Evolutionary conservation across 805 yeast species (phyloP), one percentile per base, ranked within the genome.

Genomic region (Lipomyces yamadae): DNA sequence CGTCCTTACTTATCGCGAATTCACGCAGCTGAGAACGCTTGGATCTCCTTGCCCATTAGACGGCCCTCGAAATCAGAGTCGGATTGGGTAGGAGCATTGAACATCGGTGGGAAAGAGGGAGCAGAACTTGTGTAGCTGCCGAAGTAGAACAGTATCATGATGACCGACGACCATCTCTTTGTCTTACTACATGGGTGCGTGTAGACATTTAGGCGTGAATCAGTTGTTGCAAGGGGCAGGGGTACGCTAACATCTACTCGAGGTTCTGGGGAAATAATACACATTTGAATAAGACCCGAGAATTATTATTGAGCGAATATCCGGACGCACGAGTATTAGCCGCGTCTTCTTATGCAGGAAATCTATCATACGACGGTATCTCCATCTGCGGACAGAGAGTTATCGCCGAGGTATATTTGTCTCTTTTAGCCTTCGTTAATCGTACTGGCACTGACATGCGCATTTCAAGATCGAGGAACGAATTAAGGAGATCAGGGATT

Each of bases 171-270:
- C 45, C 96, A 91, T 76, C 79, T 91, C 58, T 85, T 90, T 64
- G 87, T 91, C 2, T 77, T 91, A 30, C 84, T 89, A 45, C 96
- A 91, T 78, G 97, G 97, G 80, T 84, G 79, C 70, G 84, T 81
- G 8, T 15, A 8, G 35, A 30, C 34, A 4, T 4, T 50, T 50
- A 29, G 30, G 24, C 10, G 50, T 56, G 52, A 10, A 10, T 35
- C 39, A 3, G 15, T 52, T 11, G 6, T 13, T 24, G 10, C 53
- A 10, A 48, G 24, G 55, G 32, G 34, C 10, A 11, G 10, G 53
- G 8, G 24, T n/a, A 11, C 29, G 32, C 34, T 52, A n/a, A 52
- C 55, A 52, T 4, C 34, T 5, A 34, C 30, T 10, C 30, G 61
- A 78, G 84, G 6, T 76, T 89, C 39, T 87, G 91, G 86, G 94